Percentiles rank a stretch among this genome's conserved stretches.
Evolutionary conservation across 352 stramenopile species (phyloP).

Genomic region (Phytophthora colocasiae): DNA sequence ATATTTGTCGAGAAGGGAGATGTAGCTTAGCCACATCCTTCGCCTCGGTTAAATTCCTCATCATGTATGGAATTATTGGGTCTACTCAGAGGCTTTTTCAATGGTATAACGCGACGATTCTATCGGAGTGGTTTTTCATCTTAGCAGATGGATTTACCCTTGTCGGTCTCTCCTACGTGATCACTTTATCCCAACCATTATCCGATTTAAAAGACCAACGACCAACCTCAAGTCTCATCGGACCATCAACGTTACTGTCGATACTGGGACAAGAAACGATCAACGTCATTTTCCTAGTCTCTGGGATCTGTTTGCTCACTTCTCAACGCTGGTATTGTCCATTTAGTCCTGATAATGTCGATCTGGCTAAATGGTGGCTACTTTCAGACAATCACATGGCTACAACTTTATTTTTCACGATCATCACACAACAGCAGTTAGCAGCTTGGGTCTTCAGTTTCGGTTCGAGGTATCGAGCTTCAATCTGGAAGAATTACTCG

Average conservation of each 20-base stretch:
- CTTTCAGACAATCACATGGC: slow-evolving; percentile 53
- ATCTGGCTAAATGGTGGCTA: slow-evolving; percentile 57
- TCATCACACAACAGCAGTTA: slow-evolving; percentile 42
- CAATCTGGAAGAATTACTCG: slow-evolving; percentile 53
- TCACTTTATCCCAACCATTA: slow-evolving; percentile 69
- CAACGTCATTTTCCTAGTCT: slow-evolving; percentile 59
- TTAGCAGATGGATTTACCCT: slow-evolving; percentile 72
- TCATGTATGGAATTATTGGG: slow-evolving; percentile 89
- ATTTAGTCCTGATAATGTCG: slow-evolving; percentile 45
- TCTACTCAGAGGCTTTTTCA: slow-evolving; percentile 68
- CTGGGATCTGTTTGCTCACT: slow-evolving; percentile 44
- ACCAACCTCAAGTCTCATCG: slow-evolving; percentile 70
- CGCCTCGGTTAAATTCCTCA: slow-evolving; percentile 86
- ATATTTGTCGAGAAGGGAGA: slow-evolving; percentile 87
- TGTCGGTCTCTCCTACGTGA: slow-evolving; percentile 74
- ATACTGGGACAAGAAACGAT: slow-evolving; percentile 58
- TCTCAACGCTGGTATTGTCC: slow-evolving; percentile 53
- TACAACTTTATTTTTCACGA: slow-evolving; percentile 40
- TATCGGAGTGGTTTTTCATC: slow-evolving; percentile 80
- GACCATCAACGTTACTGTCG: slow-evolving; percentile 52
- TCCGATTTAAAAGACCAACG: slow-evolving; percentile 27
- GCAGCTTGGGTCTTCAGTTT: slow-evolving; percentile 50
- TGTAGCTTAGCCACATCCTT: slow-evolving; percentile 91
- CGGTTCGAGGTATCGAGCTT: slow-evolving; percentile 47
- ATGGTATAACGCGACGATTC: slow-evolving; percentile 76